phyloP scores from a whole-genome alignment of 129 eudicot genomes.

The Sambucus nigra region DNA sequence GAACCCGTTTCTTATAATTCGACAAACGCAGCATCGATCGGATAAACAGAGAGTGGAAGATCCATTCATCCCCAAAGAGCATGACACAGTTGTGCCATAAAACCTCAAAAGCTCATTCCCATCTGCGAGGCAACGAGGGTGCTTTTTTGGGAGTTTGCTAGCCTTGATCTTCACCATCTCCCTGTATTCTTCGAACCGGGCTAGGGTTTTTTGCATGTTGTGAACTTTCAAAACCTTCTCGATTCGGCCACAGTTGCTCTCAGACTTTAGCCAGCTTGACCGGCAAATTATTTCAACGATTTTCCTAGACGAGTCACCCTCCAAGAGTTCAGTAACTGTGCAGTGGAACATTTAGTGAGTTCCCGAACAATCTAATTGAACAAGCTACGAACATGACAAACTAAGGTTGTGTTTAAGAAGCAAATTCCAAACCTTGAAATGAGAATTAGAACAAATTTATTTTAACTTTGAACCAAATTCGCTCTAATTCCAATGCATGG shows the following conservation, averaged over 20 bases:
- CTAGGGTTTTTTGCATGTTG: slow-evolving; percentile 84
- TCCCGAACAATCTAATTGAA: background rate
- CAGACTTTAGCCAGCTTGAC: slow-evolving; percentile 82
- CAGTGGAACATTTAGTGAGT: slow-evolving; percentile 12
- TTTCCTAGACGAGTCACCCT: slow-evolving; percentile 93
- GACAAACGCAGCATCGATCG: slow-evolving; percentile 78
- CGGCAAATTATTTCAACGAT: slow-evolving; percentile 93
- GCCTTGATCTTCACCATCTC: slow-evolving; percentile 79
- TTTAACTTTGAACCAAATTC: too few species aligned
- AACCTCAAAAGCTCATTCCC: slow-evolving; percentile 93
- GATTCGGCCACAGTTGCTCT: slow-evolving; percentile 65
- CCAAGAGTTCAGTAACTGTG: slow-evolving; percentile 87
- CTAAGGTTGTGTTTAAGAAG: too few species aligned
- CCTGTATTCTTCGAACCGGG: slow-evolving; percentile 85
- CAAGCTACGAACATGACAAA: background rate
- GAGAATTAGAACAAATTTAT: too few species aligned
- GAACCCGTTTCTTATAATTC: slow-evolving; percentile 74
- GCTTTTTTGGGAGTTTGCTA: slow-evolving; percentile 84
- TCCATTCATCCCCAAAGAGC: slow-evolving; percentile 78
- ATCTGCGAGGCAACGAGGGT: slow-evolving; percentile 93
- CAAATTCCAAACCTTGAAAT: too few species aligned
- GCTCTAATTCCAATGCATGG: too few species aligned
- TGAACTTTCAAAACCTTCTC: slow-evolving; percentile 87
- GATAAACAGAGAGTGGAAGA: slow-evolving; percentile 64
- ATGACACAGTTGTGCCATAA: slow-evolving; percentile 74